Base-by-base conservation (phyloP, 2,329 filamentous ascomycete species). In the Madurella mycetomatis region DNA sequence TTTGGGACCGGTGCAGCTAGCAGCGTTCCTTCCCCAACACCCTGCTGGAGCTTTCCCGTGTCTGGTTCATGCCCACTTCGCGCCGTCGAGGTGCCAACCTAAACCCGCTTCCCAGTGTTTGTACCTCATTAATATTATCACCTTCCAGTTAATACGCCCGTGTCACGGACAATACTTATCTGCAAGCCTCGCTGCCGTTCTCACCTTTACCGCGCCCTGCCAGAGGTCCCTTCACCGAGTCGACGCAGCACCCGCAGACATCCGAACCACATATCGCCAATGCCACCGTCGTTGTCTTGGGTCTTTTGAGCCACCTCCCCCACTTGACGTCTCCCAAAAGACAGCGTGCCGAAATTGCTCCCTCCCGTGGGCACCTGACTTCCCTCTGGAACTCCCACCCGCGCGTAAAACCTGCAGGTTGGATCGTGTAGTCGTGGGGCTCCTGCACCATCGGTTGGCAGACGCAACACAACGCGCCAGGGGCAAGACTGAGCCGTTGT, bases 381-480 rank as follows among this genome's bases (percentile, higher is more conserved):
- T 34, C 25, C 17, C 42, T 43, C 32, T 42, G 32, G 49, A 53
- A 37, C 18, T 53, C 19, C 51, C n/a, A 40, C 42, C 47, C 53
- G 25, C 4, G 40, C 41, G 48, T n/a, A 49, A 47, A 54, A 41
- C 47, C 53, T 59, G 56, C 56, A 58, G 47, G 53, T 51, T 47
- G 55, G 49, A 57, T 56, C 54, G 55, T 56, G 51, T 54, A 49
- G 45, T 51, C 57, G 55, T 49, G 54, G 52, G 51, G 50, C 19
- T 55, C 41, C 49, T 50, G 55, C 57, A 52, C 34, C 53, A 49
- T 43, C 31, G 37, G 43, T 44, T 47, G 40, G 39, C 42, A 45
- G 49, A 53, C 52, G 53, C 55, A 58, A 55, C 58, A 47, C 48
- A 51, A 52, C 51, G 16, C 34, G 30, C 17, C 49, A 41, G 34